Base-by-base conservation (phyloP, 2,329 filamentous ascomycete genomes). In the Acrocalymma vagum region DNA sequence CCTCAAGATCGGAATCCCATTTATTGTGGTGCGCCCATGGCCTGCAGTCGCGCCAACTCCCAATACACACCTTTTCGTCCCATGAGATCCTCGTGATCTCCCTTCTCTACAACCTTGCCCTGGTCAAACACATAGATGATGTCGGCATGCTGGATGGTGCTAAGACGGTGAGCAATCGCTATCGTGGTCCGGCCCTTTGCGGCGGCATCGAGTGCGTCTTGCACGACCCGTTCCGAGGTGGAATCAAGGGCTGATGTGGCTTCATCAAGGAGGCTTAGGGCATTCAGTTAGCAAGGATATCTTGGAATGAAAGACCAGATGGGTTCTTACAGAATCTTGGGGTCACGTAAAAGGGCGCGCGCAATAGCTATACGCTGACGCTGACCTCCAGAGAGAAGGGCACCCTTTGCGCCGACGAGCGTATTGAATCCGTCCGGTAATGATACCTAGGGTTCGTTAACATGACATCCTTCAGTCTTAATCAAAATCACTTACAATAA, bases 361-460 rank as follows among this genome's bases (percentile, higher is more conserved):
- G 94, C 94, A 65, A 99, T 97, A 34, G 91, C 93, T 20, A 97
- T 85, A 46, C 94, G 88, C 71, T 99, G 93, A 69, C 96, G 96
- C 72, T 97, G 93, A 0, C 94, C 94, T 41, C 94, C 94, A 4
- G 63, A 68, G 8, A 70, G 49, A 5, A 6, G 72, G 56, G 51
- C 81, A 29, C 93, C 94, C 73, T 96, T 95, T 67, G 81, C 88
- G 18, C 94, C 93, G 20, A 95, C 91, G 2, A 92, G 65, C 0
- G 92, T 96, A 60, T 85, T 82, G 74, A 96, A 91, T 11, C 90
- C 91, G 2, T 95, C 90, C 64, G 61, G 49, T 28, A 55, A 41
- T 15, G 62, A 58, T 27, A 52, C 61, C 66, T 61, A 55, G 24
- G 9, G 9, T 14, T 29, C 14, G 29, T 41, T 17, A 48, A 37